Conservation (phyloP, 1,284 basidiomycete genomes). For the Waitea zeae region DNA sequence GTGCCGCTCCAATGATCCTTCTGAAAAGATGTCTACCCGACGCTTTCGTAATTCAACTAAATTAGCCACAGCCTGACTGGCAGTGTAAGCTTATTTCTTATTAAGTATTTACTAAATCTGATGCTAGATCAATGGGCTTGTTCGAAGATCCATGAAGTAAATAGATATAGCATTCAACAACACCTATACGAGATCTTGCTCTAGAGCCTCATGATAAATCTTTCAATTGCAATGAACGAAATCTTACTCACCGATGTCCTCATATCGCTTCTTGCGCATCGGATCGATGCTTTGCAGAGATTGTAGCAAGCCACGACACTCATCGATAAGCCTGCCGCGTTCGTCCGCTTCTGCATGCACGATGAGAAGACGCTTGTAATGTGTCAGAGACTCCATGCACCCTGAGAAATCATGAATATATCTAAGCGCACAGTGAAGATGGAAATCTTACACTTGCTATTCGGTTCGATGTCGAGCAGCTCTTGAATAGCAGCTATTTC, state of each 20-base stretch:
- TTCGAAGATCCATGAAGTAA: no score
- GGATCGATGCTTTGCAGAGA: constrained; percentile 42
- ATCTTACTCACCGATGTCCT: constrained; percentile 40
- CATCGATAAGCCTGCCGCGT: constrained; percentile 19
- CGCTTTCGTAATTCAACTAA: no score
- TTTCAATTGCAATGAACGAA: no score
- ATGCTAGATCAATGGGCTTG: no score
- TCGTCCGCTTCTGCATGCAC: constrained; percentile 19
- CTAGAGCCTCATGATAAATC: no score
- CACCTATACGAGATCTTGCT: no score
- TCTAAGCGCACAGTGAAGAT: neutral
- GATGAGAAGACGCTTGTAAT: constrained; percentile 54
- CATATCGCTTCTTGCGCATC: constrained; percentile 38
- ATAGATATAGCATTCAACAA: no score
- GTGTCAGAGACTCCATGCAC: constrained; percentile 85
- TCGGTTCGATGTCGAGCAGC: constrained; percentile 79
- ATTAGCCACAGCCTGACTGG: no score
- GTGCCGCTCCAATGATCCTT: no score
- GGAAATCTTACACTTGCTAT: constrained; percentile 65
- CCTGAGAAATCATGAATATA: constrained; percentile 25
- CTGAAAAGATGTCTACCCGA: no score
- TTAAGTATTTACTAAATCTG: no score
- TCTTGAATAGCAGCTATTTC: constrained; percentile 77
- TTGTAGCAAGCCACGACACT: constrained; percentile 33
- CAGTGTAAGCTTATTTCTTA: no score